Base-by-base conservation (phyloP, 116 monocot species). In the Cymodocea nodosa region DNA sequence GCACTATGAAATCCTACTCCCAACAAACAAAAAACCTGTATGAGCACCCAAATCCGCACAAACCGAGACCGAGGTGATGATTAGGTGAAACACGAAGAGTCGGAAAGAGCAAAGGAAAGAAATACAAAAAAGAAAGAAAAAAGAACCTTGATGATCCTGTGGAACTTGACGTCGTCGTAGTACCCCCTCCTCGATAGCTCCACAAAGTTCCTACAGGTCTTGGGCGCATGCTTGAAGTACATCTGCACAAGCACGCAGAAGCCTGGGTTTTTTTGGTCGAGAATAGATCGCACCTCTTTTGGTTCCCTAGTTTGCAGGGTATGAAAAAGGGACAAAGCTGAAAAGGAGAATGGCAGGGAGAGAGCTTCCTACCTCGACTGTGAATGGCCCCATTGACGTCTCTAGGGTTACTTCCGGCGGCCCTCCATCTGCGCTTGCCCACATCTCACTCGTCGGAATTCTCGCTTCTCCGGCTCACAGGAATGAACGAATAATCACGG, bases 181-280 rank as follows among this genome's bases (percentile, higher is more conserved):
- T 98, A 98, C n/a, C 98, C 92, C 68, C 98, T 77, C 63, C 92
- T 76, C n/a, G 98, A 81, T 53, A 98, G 92, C 80, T 98, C 98
- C 60, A 98, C 67, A 75, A 98, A 98, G 81, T 98, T 98, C 67
- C 98, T 63, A 82, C 98, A 98, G 52, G 98, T 91, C 79, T 84
- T 98, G 13, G 98, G 92, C 1, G 98, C 76, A 80, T 92, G 92
- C 82, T 98, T 98, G 73, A 84, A 86, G 82, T 98, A 98, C 92
- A 98, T 98, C 97, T 95, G 69, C 18, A 53, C 51, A 30, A 30
- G 2, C 24, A 59, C 22, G 20, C 50, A 44, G 44, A 30, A 40
- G 11, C 37, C 62, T 18, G 36, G 35, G 16, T 60, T 35, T 25
- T 25, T 35, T 30, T 0, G 34, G 1, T 30, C 30, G 30, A 1